These are phyloP conservation scores for Oidiodendron maius DNA, from an alignment of 495 filamentous ascomycete species.

Conservation along the genomic window DNA sequence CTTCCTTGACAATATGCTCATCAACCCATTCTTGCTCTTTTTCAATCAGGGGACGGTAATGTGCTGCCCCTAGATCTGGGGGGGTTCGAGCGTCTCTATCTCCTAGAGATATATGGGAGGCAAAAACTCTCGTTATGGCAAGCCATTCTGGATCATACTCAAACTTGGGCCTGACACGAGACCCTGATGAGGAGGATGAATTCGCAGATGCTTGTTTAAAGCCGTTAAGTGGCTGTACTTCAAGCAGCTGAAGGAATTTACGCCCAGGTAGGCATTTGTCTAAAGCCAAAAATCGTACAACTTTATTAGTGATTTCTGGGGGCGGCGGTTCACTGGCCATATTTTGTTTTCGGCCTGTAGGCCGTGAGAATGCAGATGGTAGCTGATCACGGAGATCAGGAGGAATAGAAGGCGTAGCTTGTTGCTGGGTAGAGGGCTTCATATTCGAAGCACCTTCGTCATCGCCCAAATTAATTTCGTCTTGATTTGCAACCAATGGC, in stretches of 20 bases:
- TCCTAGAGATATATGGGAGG: constrained; percentile 52
- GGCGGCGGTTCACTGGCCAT: constrained; percentile 40
- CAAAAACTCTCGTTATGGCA: constrained; percentile 80
- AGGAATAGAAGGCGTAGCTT: constrained; percentile 31
- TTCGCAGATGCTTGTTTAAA: not conserved
- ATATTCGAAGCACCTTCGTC: constrained; percentile 23
- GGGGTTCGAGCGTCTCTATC: constrained; percentile 41
- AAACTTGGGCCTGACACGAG: constrained; percentile 35
- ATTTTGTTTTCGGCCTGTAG: constrained; percentile 22
- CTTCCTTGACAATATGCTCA: constrained; percentile 55
- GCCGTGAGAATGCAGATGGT: constrained; percentile 55
- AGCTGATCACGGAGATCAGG: constrained; percentile 59
- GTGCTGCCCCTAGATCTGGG: constrained; percentile 52
- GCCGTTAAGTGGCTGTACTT: constrained; percentile 37
- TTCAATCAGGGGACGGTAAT: constrained; percentile 58
- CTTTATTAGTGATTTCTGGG: constrained; percentile 58
- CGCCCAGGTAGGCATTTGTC: constrained; percentile 78
- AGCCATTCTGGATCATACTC: constrained; percentile 94
- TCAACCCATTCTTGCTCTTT: constrained; percentile 69
- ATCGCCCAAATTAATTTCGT: constrained; percentile 49
- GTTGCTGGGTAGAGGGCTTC: constrained; percentile 1
- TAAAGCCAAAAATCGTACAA: constrained; percentile 80
- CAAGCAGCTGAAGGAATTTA: constrained; percentile 75
- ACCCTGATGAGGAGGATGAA: not conserved
- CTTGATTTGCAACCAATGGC: constrained; percentile 35